Evolutionary conservation across 805 yeast genomes (phyloP).

Genomic region (Kregervanrija pseudodelftensis): DNA sequence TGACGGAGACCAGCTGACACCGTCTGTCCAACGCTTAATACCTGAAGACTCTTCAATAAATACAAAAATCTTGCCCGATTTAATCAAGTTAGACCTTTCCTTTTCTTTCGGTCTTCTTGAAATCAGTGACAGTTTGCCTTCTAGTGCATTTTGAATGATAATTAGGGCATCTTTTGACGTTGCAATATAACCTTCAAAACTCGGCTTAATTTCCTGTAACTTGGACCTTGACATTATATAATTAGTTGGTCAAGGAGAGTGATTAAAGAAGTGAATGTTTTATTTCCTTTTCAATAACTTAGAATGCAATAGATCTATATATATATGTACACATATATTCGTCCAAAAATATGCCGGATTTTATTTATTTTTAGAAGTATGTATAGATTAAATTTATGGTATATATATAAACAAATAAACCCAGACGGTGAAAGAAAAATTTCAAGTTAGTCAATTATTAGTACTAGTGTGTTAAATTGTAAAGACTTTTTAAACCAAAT

Average conservation of each 20-base stretch:
- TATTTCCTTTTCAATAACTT: background rate
- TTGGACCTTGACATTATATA: background rate
- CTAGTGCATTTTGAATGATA: constrained; percentile 71
- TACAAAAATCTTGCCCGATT: constrained; percentile 76
- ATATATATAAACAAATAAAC: no score
- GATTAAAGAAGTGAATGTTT: background rate
- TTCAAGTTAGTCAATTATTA: no score
- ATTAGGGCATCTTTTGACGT: constrained; percentile 79
- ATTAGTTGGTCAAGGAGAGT: no score
- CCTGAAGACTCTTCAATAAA: constrained; percentile 78
- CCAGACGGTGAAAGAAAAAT: no score
- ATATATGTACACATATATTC: background rate
- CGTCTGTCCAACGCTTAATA: constrained; percentile 94
- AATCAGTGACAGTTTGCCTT: constrained; percentile 52
- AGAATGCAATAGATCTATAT: background rate
- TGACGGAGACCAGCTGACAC: constrained; percentile 91
- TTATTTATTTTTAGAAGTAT: no score
- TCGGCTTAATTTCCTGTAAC: constrained; percentile 32
- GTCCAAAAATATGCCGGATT: background rate
- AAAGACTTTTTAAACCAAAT: no score
- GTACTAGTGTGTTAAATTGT: no score
- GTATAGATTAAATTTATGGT: no score
- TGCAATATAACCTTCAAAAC: constrained; percentile 69
- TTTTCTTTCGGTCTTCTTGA: constrained; percentile 77
- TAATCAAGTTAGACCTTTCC: constrained; percentile 59